phyloP scores from a whole-genome alignment of 1,139 yeast species.

The Zygoascus meyerae region DNA sequence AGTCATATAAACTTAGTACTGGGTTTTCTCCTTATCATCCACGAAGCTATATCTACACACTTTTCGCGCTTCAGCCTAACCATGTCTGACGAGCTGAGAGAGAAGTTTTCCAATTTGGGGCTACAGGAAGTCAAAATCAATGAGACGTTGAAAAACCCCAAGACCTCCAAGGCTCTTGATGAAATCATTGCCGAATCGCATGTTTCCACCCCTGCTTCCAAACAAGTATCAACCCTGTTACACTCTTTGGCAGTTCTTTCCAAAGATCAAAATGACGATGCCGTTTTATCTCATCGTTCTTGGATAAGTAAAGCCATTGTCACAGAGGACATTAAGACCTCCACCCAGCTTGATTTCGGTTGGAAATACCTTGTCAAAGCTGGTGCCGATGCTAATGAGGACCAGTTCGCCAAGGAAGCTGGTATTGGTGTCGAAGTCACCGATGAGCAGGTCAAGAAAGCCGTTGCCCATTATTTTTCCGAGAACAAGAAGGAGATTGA shows the following conservation, averaged over 20 bases:
- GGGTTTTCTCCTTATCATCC: not conserved
- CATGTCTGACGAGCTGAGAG: slow-evolving; percentile 34
- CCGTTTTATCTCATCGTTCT: slow-evolving; percentile 38
- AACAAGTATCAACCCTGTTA: slow-evolving; percentile 46
- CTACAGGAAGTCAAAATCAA: slow-evolving; percentile 36
- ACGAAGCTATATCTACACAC: not conserved
- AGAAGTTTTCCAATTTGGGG: slow-evolving; percentile 56
- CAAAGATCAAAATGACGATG: slow-evolving; percentile 25
- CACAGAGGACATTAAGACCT: slow-evolving; percentile 59
- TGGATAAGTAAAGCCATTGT: slow-evolving; percentile 56
- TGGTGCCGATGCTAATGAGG: slow-evolving; percentile 39
- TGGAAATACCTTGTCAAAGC: slow-evolving; percentile 52
- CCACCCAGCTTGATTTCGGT: slow-evolving; percentile 78
- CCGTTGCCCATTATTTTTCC: slow-evolving; percentile 55
- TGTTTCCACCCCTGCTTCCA: slow-evolving; percentile 29
- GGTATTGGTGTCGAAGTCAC: slow-evolving; percentile 81
- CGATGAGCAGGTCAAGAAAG: slow-evolving; percentile 54
- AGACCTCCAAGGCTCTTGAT: slow-evolving; percentile 65
- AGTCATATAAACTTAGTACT: not conserved
- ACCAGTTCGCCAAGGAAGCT: slow-evolving; percentile 52
- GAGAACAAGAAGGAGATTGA: slow-evolving; percentile 53
- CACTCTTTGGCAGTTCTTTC: slow-evolving; percentile 64
- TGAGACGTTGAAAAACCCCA: slow-evolving; percentile 78
- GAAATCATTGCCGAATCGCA: slow-evolving; percentile 44
- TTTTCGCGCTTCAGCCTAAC: not conserved